Evolutionary conservation across 345 rosid species (phyloP).

Genomic region (Eucalyptus polybractea): DNA sequence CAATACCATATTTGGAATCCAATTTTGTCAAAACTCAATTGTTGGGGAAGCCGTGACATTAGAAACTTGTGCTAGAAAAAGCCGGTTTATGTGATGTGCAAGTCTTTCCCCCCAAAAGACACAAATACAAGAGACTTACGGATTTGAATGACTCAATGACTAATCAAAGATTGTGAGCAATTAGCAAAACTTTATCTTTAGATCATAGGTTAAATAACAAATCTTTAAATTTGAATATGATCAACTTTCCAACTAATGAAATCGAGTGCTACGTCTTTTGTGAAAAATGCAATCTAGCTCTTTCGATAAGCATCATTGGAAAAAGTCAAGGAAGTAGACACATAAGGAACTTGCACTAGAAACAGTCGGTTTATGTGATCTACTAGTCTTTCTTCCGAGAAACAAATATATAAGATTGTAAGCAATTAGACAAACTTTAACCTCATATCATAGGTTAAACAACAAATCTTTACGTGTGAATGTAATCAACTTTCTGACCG

Average conservation of each 20-base stretch:
- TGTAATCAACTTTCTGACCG: neutral
- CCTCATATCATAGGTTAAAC: neutral
- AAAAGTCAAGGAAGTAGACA: neutral
- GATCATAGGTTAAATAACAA: neutral
- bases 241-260: rapidly evolving
- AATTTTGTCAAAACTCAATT: neutral
- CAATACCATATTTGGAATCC: neutral
- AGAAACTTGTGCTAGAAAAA: neutral
- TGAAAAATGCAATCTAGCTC: neutral
- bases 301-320: neutral
- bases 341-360: too few species aligned
- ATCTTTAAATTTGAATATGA: neutral
- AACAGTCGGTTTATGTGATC: too few species aligned
- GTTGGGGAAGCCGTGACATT: neutral
- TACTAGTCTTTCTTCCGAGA: too few species aligned
- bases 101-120: neutral
- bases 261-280: neutral
- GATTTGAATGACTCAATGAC: neutral
- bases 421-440: neutral
- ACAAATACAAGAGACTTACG: neutral
- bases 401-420: neutral
- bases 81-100: neutral
- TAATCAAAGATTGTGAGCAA: neutral
- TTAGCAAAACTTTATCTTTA: neutral
- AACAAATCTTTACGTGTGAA: neutral